Evolutionary conservation across 1,284 basidiomycete genomes (phyloP).

Genomic region (Sanghuangporus baumii): DNA sequence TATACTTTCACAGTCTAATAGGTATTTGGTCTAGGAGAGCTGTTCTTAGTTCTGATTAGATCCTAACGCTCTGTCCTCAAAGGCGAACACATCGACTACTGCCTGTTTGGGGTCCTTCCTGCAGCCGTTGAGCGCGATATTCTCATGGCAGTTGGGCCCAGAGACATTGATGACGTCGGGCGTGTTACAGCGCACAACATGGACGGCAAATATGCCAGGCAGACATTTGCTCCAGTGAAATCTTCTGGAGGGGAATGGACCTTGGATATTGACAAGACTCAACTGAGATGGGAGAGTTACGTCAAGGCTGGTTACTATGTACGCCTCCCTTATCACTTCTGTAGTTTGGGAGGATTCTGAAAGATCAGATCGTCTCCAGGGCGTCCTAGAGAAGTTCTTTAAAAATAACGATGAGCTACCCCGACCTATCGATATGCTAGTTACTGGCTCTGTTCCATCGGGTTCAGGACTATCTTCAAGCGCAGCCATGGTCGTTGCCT

Average conservation of each 20-base stretch:
- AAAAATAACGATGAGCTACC: slow-evolving; percentile 32
- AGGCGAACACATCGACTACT: slow-evolving; percentile 89
- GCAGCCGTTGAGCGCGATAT: slow-evolving; percentile 84
- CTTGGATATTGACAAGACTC: slow-evolving; percentile 64
- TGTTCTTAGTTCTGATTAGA: not conserved
- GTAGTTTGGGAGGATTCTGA: not conserved
- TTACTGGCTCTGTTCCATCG: slow-evolving; percentile 75
- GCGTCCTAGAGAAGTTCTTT: slow-evolving; percentile 68
- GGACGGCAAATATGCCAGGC: slow-evolving; percentile 51
- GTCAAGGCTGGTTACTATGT: slow-evolving; percentile 81
- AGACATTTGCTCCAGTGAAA: slow-evolving; percentile 49
- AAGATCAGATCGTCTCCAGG: slow-evolving; percentile 36
- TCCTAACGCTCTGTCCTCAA: slow-evolving; percentile 1
- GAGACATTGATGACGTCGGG: slow-evolving; percentile 35
- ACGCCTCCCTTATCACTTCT: slow-evolving; percentile 22
- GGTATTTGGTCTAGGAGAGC: slow-evolving; percentile 22
- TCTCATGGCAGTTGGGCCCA: slow-evolving; percentile 72
- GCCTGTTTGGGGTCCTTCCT: slow-evolving; percentile 75
- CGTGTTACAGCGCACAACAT: slow-evolving; percentile 64
- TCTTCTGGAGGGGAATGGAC: slow-evolving; percentile 55
- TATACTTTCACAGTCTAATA: slow-evolving; percentile 29
- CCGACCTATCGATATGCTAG: slow-evolving; percentile 60
- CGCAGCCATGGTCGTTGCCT: slow-evolving; percentile 82
- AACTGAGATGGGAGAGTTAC: slow-evolving; percentile 81
- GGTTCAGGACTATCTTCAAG: slow-evolving; percentile 81